Percentiles rank a stretch among this genome's conserved stretches.
These are phyloP conservation scores for Aureobasidium sp. DNA, from an alignment of 2,329 filamentous ascomycete genomes.

Conservation along the genomic window DNA sequence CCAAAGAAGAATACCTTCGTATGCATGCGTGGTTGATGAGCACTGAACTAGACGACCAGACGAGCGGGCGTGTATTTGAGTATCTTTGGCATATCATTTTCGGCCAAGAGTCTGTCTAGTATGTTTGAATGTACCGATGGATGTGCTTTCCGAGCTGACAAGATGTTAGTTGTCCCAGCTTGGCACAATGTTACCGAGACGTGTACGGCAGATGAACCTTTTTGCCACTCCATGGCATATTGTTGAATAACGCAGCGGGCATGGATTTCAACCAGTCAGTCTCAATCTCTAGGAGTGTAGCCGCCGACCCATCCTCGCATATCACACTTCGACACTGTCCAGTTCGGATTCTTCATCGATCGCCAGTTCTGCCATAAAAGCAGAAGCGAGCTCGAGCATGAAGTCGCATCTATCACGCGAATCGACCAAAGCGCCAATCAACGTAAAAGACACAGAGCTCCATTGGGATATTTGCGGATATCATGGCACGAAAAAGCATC, in stretches of 20 bases:
- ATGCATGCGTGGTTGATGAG: conserved; percentile 55
- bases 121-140: not conserved
- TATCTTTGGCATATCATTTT: conserved; percentile 52
- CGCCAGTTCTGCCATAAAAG: too few relatives aligned
- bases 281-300: not conserved
- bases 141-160: not conserved
- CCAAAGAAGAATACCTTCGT: conserved; percentile 47
- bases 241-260: not conserved
- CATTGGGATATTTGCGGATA: too few relatives aligned
- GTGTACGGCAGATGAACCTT: not conserved
- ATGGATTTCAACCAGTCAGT: not conserved
- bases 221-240: not conserved
- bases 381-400: too few relatives aligned
- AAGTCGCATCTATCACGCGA: too few relatives aligned
- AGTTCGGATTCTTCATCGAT: too few relatives aligned
- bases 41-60: conserved; percentile 41
- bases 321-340: too few relatives aligned
- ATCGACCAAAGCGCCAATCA: too few relatives aligned
- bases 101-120: conserved; percentile 12
- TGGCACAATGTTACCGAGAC: conserved; percentile 11
- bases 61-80: conserved; percentile 55
- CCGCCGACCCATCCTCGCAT: too few relatives aligned
- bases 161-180: not conserved
- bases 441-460: too few relatives aligned
- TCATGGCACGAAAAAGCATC: too few relatives aligned